A percentile compares a stretch with the other conserved stretches of the same genome.
Evolutionary conservation across 2,329 filamentous ascomycete genomes (phyloP).

Genomic region (Aspergillus costaricaensis): DNA sequence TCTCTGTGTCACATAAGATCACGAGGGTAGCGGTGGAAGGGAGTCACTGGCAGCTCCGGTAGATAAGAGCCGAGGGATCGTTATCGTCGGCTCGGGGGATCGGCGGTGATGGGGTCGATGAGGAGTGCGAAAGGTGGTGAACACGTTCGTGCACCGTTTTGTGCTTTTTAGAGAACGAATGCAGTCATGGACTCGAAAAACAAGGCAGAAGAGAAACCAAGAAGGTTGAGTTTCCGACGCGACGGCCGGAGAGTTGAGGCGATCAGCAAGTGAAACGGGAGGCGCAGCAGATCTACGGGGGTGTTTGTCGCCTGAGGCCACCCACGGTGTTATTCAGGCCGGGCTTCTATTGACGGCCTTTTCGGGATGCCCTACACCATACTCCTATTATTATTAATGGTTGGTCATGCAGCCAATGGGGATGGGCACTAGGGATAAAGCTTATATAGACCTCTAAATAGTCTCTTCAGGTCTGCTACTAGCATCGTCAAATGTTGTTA

Average conservation of each 20-base stretch:
- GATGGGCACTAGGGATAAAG: no score
- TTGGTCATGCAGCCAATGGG: no score
- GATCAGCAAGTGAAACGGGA: constrained; percentile 3
- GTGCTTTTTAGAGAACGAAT: neutral
- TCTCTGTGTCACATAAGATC: neutral
- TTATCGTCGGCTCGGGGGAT: neutral
- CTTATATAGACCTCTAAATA: no score
- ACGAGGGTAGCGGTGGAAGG: constrained; percentile 1
- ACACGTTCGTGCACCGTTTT: neutral
- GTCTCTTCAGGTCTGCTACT: no score
- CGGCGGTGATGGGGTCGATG: neutral
- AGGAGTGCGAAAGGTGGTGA: neutral
- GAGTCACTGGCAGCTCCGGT: neutral
- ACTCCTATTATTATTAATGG: no score
- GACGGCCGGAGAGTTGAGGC: neutral
- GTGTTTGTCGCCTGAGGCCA: constrained; percentile 7
- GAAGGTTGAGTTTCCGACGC: neutral
- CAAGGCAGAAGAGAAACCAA: neutral
- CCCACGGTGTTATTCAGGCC: constrained; percentile 3
- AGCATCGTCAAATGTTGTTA: no score
- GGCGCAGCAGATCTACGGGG: constrained; percentile 2
- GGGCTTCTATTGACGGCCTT: constrained; percentile 4
- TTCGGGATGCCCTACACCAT: neutral
- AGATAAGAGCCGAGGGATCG: constrained; percentile 8
- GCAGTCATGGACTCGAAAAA: neutral